Conservation (phyloP, 2,329 filamentous ascomycete genomes). For the Pseudogymnoascus sp. region DNA sequence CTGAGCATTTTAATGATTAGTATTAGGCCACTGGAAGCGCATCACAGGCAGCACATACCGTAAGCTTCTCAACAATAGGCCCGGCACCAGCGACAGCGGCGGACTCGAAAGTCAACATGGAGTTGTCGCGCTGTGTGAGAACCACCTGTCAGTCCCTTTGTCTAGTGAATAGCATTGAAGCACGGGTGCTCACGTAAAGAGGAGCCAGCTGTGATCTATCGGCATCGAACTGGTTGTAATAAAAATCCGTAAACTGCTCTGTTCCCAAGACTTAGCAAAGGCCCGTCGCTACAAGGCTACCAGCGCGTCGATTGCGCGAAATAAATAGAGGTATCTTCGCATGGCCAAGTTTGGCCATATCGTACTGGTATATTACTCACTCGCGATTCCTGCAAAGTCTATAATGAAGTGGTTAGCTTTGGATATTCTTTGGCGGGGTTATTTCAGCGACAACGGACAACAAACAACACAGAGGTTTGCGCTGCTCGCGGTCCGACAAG, state of each 20-base stretch:
- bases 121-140: constrained; percentile 60
- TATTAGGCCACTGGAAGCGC: not conserved
- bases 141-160: not conserved
- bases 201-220: constrained; percentile 57
- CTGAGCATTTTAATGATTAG: constrained; percentile 39
- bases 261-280: constrained; percentile 15
- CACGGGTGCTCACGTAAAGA: constrained; percentile 70
- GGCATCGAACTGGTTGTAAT: constrained; percentile 81
- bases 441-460: not conserved
- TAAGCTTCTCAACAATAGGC: constrained; percentile 73
- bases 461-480: not conserved
- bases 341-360: not conserved
- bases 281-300: not conserved
- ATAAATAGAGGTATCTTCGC: not conserved
- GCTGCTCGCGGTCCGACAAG: not conserved
- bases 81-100: constrained; percentile 55
- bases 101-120: constrained; percentile 92
- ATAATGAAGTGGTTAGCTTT: constrained; percentile 20
- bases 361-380: constrained; percentile 30
- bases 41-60: constrained; percentile 45
- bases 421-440: constrained; percentile 7
- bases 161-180: not conserved
- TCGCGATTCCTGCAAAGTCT: constrained; percentile 38
- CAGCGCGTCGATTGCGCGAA: not conserved
- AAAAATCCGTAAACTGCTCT: constrained; percentile 87